Base-by-base conservation (phyloP, 2,329 filamentous ascomycete species). In the Oidium heveae region DNA sequence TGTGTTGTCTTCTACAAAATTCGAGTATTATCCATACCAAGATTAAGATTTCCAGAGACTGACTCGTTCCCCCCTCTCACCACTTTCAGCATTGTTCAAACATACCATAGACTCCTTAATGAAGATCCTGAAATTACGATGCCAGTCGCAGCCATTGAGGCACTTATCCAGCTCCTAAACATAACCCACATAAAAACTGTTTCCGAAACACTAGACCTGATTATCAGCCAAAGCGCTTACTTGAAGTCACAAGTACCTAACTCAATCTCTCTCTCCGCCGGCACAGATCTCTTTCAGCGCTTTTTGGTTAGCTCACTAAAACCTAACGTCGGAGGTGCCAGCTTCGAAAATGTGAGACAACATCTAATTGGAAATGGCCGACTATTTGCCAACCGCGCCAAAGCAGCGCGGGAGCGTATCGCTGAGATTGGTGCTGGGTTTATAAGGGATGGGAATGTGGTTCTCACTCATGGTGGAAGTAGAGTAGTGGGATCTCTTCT, bases 261-360 rank as follows among this genome's bases (percentile, higher is more conserved):
- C 69, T 85, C 88, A 15, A 85, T 96, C 55, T 89, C 88, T 4
- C 78, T 96, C 16, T 87, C 85, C 52, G 91, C 93, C 55, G 91
- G 91, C 63, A 94, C 88, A 57, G 88, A 95, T 67, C 79, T 96
- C 56, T 96, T 98, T 72, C 84, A 91, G 66, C 83, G 89, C 66
- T 96, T 94, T 69, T 78, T 98, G 61, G 82, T 94, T 63, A 79
- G 80, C 55, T 86, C 74, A 59, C 72, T 82, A 36, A 64, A 65
- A 37, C 71, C 63, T 62, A 74, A 28, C 18, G 39, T 36, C 60
- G 71, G 59, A 65, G 72, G 72, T 22, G 70, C 73, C 1, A 80
- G 84, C 64, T 96, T 96, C 67, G 84, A 88, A 58, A 78, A 82
- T 53, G 83, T 94, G 55, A 76, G 85, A 59, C 79, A 81, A 63